These are phyloP conservation scores for Populus pruinosa DNA, from an alignment of 345 rosid genomes.

Conservation along the genomic window DNA sequence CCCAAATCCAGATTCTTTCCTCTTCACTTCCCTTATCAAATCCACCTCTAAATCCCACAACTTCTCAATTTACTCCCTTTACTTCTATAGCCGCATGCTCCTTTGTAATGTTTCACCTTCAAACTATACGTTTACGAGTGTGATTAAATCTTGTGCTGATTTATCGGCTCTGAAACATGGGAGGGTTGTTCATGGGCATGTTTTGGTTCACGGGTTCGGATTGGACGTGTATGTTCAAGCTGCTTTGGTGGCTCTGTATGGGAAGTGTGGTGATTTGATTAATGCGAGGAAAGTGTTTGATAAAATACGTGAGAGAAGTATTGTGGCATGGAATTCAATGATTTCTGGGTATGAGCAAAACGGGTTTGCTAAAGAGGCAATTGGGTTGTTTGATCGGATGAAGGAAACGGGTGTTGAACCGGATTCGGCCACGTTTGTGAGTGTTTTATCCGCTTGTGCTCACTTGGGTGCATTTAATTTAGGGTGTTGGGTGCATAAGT, in stretches of 20 bases:
- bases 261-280: constrained; percentile 38
- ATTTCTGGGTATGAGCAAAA: constrained; percentile 81
- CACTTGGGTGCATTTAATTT: constrained; percentile 55
- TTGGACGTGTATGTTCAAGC: constrained; percentile 62
- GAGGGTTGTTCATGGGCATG: constrained; percentile 55
- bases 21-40: constrained; percentile 61
- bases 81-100: constrained; percentile 57
- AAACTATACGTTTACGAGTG: constrained; percentile 69
- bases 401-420: constrained; percentile 42
- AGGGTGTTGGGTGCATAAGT: constrained; percentile 69
- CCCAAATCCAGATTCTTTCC: constrained; percentile 62
- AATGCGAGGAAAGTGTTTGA: constrained; percentile 68
- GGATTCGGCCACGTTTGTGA: constrained; percentile 64
- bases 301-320: constrained; percentile 48
- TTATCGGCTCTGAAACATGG: constrained; percentile 49
- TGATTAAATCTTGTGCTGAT: constrained; percentile 64
- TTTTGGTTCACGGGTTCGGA: constrained; percentile 50
- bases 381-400: constrained; percentile 56
- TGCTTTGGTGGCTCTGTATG: constrained; percentile 56
- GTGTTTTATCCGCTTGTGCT: constrained; percentile 72
- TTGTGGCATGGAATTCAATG: constrained; percentile 84
- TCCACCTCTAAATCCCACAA: constrained; percentile 43
- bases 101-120: constrained; percentile 40
- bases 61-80: constrained; percentile 43
- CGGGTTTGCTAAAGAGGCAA: constrained; percentile 57